These are phyloP conservation scores for Jackrogersella multiformis DNA, from an alignment of 495 filamentous ascomycete species.

Conservation along the genomic window DNA sequence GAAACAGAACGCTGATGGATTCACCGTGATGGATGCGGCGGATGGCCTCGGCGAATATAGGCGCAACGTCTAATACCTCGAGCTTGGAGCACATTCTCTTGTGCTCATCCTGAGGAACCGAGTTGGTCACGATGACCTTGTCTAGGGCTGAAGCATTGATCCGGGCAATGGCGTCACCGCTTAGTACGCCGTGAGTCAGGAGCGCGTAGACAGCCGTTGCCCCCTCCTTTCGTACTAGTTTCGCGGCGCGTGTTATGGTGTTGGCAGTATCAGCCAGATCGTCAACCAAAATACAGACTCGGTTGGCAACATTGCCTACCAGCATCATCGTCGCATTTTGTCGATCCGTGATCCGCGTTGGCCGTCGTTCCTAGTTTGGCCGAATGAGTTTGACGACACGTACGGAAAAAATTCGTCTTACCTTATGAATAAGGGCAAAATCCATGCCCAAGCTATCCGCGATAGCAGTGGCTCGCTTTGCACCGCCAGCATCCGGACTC, in stretches of 20 bases:
- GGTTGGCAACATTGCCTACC: constrained; percentile 84
- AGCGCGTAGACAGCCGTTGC: constrained; percentile 88
- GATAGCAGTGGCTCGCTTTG: constrained; percentile 96
- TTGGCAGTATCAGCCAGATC: constrained; percentile 96
- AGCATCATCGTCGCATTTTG: constrained; percentile 99
- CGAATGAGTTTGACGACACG: constrained; percentile 50
- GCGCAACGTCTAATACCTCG: constrained; percentile 89
- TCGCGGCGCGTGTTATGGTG: constrained; percentile 96
- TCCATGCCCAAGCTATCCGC: constrained; percentile 91
- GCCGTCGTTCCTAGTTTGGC: constrained; percentile 82
- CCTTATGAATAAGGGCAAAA: constrained; percentile 98
- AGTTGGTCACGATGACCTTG: constrained; percentile 93
- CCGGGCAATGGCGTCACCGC: constrained; percentile 91
- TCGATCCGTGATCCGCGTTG: constrained; percentile 90
- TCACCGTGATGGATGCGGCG: constrained; percentile 97
- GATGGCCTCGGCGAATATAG: constrained; percentile 97
- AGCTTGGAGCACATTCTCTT: constrained; percentile 79
- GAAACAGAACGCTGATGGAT: constrained; percentile 96
- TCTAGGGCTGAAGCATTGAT: constrained; percentile 92
- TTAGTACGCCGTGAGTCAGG: constrained; percentile 92
- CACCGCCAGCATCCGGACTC: constrained; percentile 94
- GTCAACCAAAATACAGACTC: constrained; percentile 89
- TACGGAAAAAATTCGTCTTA: constrained; percentile 55
- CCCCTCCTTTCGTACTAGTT: constrained; percentile 92
- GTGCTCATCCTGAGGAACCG: constrained; percentile 88